A percentile compares a stretch with the other conserved stretches of the same genome.
Conservation (phyloP, 2,329 filamentous ascomycete species). For the Fusarium sp. region DNA sequence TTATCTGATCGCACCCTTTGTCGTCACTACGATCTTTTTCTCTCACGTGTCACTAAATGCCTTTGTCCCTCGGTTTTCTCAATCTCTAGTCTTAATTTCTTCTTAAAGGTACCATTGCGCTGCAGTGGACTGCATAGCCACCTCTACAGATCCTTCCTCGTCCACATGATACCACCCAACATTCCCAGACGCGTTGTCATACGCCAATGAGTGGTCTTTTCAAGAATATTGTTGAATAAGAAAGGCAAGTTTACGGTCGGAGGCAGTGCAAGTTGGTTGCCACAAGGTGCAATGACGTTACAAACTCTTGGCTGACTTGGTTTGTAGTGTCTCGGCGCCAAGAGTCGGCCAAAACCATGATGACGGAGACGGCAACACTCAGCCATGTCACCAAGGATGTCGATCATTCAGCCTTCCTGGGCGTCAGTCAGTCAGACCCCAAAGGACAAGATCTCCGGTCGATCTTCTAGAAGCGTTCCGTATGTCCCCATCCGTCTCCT, state of each 20-base stretch:
- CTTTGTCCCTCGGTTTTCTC: fast-evolving
- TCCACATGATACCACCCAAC: not conserved
- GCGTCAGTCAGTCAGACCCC: not conserved
- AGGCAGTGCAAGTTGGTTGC: not conserved
- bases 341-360: not conserved
- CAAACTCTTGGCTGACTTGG: not conserved
- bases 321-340: not conserved
- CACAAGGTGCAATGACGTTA: not conserved
- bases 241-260: not conserved
- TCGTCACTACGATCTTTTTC: not conserved
- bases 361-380: not conserved
- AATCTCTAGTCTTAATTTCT: not conserved
- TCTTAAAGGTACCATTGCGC: no score
- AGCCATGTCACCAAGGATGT: not conserved
- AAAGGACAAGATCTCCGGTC: not conserved
- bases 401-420: not conserved
- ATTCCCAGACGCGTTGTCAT: no score
- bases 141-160: not conserved
- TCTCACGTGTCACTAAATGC: fast-evolving
- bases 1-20: not conserved
- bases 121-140: not conserved
- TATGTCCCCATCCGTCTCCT: not conserved
- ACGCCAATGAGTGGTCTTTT: not conserved
- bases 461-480: not conserved
- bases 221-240: not conserved